Base-by-base conservation (phyloP, 768 basidiomycete species). In the Tricholomella constricta region DNA sequence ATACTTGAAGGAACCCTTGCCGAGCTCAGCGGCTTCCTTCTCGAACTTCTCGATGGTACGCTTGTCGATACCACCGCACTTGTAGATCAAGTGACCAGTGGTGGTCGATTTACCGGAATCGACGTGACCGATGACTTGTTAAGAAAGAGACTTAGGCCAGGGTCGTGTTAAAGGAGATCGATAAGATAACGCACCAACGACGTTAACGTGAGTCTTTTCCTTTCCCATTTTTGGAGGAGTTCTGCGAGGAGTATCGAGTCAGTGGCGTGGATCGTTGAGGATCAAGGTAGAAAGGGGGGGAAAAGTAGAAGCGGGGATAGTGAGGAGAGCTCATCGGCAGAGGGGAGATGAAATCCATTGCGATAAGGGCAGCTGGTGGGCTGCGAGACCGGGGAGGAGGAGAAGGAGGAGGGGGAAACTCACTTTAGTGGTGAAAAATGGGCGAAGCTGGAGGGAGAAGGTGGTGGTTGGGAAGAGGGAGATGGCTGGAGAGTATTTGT, bases 1-100 rank as follows among this genome's bases (percentile, higher is more conserved):
- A 77, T 95, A 95, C 76, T 94, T 92, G 85, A 92, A 97, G 72
- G 92, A 93, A 74, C 95, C 94, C 83, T 99, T 99, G 72, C 97
- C 97, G 72, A 99, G 91, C 75, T 99, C 97, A 80, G 94, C 93
- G 67, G 97, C 97, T 81, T 99, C 97, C 88, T 99, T 99, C 85
- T 99, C 97, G 83, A 98, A 98, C 83, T 98, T 97, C 79, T 95
- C 94, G 63, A 96, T 95, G 72, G 93, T 94, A 87, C 94, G 94
- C 85, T 98, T 99, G 76, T 99, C 97, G 82, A 99, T 99, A 91
- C 97, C 97, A 88, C 97, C 97, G 76, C 97, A 99, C 88, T 99
- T 97, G 92, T 98, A 98, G 88, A 98, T 98, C 82, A 99, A 84
- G 82, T 99, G 97, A 64, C 97, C 97, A 65, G 97, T 99, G 70